Percentiles rank a stretch among this genome's conserved stretches.
These are phyloP conservation scores for Coelastrella sp. DNA, from an alignment of 139 green algal genomes.

Conservation along the genomic window DNA sequence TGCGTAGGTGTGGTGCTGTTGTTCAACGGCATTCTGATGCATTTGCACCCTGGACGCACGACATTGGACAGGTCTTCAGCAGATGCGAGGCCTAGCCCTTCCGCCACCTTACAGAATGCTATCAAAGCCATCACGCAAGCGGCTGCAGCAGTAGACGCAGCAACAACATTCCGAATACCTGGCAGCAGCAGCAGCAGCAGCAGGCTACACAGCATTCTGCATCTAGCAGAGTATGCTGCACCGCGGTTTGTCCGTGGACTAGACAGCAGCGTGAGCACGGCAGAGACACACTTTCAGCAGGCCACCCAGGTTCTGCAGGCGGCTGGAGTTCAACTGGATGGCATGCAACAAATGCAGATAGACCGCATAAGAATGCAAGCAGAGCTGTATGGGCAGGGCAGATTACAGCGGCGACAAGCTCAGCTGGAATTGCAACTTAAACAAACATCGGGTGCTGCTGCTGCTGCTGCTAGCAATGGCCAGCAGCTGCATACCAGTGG, in stretches of 20 bases:
- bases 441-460: not conserved
- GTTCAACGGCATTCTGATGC: no score
- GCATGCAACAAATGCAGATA: not conserved
- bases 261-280: not conserved
- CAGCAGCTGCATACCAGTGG: not conserved
- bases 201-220: not conserved
- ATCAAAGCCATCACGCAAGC: not conserved
- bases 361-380: not conserved
- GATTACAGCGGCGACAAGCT: not conserved
- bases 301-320: not conserved
- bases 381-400: not conserved
- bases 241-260: not conserved
- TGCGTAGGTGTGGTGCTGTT: no score
- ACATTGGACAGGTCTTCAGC: no score
- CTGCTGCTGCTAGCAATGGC: not conserved
- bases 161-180: not conserved
- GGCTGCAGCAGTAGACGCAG: not conserved
- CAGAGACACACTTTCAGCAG: not conserved
- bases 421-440: not conserved
- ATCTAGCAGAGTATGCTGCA: not conserved
- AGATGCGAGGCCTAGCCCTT: no score
- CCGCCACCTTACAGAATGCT: no score
- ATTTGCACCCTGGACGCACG: no score
- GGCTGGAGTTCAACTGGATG: slow-evolving; percentile 6
- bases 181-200: not conserved